These are phyloP conservation scores for Colletotrichum karsti DNA, from an alignment of 2,329 filamentous ascomycete genomes.

Conservation along the genomic window DNA sequence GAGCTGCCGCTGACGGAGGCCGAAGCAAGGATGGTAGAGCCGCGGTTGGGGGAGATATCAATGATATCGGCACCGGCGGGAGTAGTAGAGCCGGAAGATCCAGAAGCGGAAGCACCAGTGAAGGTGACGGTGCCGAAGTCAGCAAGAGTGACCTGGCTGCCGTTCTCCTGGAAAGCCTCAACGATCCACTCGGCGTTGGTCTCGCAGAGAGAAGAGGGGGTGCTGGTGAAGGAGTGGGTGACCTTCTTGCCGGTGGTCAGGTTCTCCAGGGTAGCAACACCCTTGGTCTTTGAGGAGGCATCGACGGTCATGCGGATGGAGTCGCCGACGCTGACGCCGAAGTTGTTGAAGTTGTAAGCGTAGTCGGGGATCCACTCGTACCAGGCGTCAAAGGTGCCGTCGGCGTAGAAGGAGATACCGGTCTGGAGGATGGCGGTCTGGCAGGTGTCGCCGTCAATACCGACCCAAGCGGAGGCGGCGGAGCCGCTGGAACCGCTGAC, in stretches of 20 bases:
- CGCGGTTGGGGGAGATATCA: slow-evolving; percentile 27
- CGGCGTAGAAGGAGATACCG: slow-evolving; percentile 50
- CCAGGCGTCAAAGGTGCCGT: slow-evolving; percentile 49
- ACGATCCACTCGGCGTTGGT: slow-evolving; percentile 72
- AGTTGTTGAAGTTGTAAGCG: slow-evolving; percentile 47
- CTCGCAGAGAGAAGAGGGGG: slow-evolving; percentile 55
- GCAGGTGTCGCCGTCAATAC: slow-evolving; percentile 56
- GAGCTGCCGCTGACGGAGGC: slow-evolving; percentile 21
- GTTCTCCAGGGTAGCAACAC: slow-evolving; percentile 51
- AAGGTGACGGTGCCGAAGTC: slow-evolving; percentile 40
- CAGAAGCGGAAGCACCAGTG: slow-evolving; percentile 33
- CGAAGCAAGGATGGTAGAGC: slow-evolving; percentile 17
- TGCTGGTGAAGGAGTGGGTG: slow-evolving; percentile 57
- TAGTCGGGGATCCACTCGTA: slow-evolving; percentile 56
- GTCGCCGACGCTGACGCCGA: slow-evolving; percentile 39
- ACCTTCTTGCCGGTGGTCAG: slow-evolving; percentile 58
- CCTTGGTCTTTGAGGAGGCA: slow-evolving; percentile 34
- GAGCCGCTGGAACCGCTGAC: slow-evolving; percentile 29
- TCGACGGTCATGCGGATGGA: slow-evolving; percentile 37
- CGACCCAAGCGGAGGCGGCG: slow-evolving; percentile 53
- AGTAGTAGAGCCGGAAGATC: slow-evolving; percentile 30
- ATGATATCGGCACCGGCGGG: slow-evolving; percentile 30
- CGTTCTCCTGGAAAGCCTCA: slow-evolving; percentile 48
- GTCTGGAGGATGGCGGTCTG: slow-evolving; percentile 49
- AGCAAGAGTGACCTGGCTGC: slow-evolving; percentile 36